Percentiles rank a stretch among this genome's conserved stretches.
phyloP scores from a whole-genome alignment of 164 flowering plant genomes.

The Warburgia ugandensis region DNA sequence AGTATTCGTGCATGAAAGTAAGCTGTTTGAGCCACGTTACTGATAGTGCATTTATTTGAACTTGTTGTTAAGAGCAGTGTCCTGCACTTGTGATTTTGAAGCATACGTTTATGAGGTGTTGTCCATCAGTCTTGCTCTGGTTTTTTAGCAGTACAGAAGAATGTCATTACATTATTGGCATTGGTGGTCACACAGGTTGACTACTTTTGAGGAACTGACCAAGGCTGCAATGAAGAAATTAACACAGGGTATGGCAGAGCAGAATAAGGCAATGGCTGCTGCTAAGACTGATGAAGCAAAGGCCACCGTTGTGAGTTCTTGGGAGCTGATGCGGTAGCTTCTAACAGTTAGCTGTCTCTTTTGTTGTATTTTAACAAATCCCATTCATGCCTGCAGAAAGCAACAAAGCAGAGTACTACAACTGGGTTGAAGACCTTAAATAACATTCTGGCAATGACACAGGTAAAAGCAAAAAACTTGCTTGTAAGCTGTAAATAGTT shows the following conservation, averaged over 20 bases:
- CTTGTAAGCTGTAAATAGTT: no score
- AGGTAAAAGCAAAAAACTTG: constrained; percentile 32
- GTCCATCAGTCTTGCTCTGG: no score
- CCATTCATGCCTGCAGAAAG: constrained; percentile 44
- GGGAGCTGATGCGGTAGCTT: no score
- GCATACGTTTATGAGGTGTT: no score
- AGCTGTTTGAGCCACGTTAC: no score
- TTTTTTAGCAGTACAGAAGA: no score
- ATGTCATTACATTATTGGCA: no score
- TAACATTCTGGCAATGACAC: constrained; percentile 86
- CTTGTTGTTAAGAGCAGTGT: no score
- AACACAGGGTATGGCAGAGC: constrained; percentile 87
- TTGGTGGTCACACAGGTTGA: constrained; percentile 44
- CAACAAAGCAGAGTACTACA: constrained; percentile 65
- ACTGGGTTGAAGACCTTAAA: constrained; percentile 85
- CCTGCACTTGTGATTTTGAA: no score
- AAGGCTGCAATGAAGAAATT: constrained; percentile 74
- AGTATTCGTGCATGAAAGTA: no score
- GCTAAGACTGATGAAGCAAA: constrained; percentile 82
- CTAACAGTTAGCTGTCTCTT: no score
- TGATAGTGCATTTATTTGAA: no score
- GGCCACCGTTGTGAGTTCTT: constrained; percentile 62
- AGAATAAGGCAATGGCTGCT: constrained; percentile 75
- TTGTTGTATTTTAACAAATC: not conserved
- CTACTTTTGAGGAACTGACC: constrained; percentile 67